A percentile compares a stretch with the other conserved stretches of the same genome.
phyloP scores from a whole-genome alignment of 2,329 filamentous ascomycete genomes.

The Paraconiothyrium sp. region DNA sequence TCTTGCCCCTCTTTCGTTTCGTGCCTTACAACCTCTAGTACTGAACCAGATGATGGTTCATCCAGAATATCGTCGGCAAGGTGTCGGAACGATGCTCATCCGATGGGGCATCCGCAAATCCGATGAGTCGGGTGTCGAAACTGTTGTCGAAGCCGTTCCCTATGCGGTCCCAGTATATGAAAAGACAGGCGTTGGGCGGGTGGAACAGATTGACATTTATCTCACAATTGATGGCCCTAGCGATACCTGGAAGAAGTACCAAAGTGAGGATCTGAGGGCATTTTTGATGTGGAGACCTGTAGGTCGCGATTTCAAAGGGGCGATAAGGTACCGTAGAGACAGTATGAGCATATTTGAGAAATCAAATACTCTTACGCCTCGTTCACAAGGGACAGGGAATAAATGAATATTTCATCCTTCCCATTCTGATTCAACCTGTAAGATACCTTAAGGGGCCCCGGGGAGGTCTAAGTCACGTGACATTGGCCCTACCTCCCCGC shows the following conservation, averaged over 20 bases:
- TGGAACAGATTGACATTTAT: slow-evolving; percentile 15
- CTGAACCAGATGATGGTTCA: slow-evolving; percentile 1
- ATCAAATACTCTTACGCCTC: too few relatives aligned
- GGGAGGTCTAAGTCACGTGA: too few relatives aligned
- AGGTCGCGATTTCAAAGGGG: too few relatives aligned
- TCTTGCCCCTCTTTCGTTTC: background rate
- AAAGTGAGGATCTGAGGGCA: slow-evolving; percentile 14
- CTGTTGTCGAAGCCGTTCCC: slow-evolving; percentile 11
- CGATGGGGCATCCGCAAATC: slow-evolving; percentile 13
- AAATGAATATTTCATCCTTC: too few relatives aligned
- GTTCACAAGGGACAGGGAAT: too few relatives aligned
- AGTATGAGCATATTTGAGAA: too few relatives aligned
- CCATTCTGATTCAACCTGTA: too few relatives aligned
- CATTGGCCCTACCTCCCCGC: too few relatives aligned
- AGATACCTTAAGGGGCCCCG: too few relatives aligned
- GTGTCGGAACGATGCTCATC: slow-evolving; percentile 12
- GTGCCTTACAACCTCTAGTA: background rate
- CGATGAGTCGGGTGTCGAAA: slow-evolving; percentile 5
- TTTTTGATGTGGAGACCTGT: slow-evolving; percentile 15
- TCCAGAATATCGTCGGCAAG: background rate
- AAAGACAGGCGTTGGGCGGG: slow-evolving; percentile 12
- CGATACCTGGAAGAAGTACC: slow-evolving; percentile 18
- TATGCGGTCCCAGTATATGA: slow-evolving; percentile 15
- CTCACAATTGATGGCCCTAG: slow-evolving; percentile 9
- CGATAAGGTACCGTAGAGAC: too few relatives aligned